Conservation (phyloP, 306 rosid genomes). For the Pachyrhizus erosus region DNA sequence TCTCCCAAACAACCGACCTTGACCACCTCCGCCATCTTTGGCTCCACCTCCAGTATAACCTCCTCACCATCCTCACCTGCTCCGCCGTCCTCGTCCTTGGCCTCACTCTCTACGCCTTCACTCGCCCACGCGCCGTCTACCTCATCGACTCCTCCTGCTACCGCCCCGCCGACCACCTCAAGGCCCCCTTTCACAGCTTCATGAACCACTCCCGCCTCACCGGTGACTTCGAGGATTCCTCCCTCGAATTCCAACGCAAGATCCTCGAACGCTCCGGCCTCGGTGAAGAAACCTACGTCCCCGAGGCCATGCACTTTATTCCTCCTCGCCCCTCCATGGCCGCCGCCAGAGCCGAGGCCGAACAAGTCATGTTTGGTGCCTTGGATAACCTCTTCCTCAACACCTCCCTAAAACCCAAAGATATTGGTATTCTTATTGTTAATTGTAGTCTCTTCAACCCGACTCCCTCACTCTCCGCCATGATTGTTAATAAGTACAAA, state of each 20-base stretch:
- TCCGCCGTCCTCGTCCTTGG: slow-evolving; percentile 70
- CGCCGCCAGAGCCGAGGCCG: slow-evolving; percentile 71
- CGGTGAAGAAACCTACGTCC: slow-evolving; percentile 75
- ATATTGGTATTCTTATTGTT: slow-evolving; percentile 72
- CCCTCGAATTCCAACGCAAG: slow-evolving; percentile 78
- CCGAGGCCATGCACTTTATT: slow-evolving; percentile 70
- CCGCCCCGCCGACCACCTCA: slow-evolving; percentile 67
- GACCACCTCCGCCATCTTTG: slow-evolving; percentile 63
- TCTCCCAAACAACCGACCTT: slow-evolving; percentile 59
- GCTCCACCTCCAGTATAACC: slow-evolving; percentile 83
- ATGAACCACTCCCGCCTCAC: slow-evolving; percentile 68
- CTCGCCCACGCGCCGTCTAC: slow-evolving; percentile 65
- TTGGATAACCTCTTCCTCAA: slow-evolving; percentile 61
- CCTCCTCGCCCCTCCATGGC: slow-evolving; percentile 73
- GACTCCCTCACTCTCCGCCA: slow-evolving; percentile 73
- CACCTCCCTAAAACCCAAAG: slow-evolving; percentile 60
- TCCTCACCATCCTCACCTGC: slow-evolving; percentile 57
- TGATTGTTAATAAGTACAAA: slow-evolving; percentile 75
- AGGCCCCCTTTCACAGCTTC: slow-evolving; percentile 61
- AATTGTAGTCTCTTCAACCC: slow-evolving; percentile 79
- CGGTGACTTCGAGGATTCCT: slow-evolving; percentile 69
- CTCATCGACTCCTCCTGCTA: slow-evolving; percentile 67
- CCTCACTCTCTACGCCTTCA: slow-evolving; percentile 62
- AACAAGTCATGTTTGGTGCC: slow-evolving; percentile 77
- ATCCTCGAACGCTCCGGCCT: slow-evolving; percentile 71